These are phyloP conservation scores for Pseudogymnoascus sp. DNA, from an alignment of 2,329 filamentous ascomycete species.

Conservation along the genomic window DNA sequence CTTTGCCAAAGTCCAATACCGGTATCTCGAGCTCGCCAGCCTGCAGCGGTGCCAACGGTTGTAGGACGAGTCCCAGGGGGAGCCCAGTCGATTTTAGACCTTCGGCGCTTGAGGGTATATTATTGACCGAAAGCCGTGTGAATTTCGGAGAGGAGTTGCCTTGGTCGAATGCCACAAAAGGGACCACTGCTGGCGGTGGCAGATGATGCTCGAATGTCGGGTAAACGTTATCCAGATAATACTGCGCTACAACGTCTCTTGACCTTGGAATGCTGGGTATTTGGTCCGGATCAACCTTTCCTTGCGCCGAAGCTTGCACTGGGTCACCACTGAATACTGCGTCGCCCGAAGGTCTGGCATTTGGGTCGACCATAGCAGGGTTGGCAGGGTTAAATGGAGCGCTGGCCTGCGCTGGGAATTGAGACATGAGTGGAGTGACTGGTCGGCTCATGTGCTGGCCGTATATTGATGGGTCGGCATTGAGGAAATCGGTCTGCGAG, in stretches of 20 bases:
- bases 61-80: constrained; percentile 78
- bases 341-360: constrained; percentile 15
- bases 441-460: constrained; percentile 40
- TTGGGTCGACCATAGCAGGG: constrained; percentile 30
- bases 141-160: constrained; percentile 95
- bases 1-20: constrained; percentile 88
- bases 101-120: constrained; percentile 77
- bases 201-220: constrained; percentile 93
- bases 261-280: constrained; percentile 85
- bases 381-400: constrained; percentile 41
- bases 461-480: constrained; percentile 40
- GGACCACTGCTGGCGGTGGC: constrained; percentile 77
- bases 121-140: constrained; percentile 84
- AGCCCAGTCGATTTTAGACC: constrained; percentile 72
- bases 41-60: constrained; percentile 77
- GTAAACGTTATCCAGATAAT: constrained; percentile 82
- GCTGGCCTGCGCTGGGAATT: constrained; percentile 54
- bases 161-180: constrained; percentile 91
- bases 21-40: constrained; percentile 81
- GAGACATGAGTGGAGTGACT: constrained; percentile 39
- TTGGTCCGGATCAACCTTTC: constrained; percentile 79
- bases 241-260: constrained; percentile 71
- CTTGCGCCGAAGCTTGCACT: constrained; percentile 56
- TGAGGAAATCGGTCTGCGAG: constrained; percentile 50
- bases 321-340: constrained; percentile 36